Evolutionary conservation across 1,139 yeast species (phyloP).

Genomic region (Geotrichum macrosporum): DNA sequence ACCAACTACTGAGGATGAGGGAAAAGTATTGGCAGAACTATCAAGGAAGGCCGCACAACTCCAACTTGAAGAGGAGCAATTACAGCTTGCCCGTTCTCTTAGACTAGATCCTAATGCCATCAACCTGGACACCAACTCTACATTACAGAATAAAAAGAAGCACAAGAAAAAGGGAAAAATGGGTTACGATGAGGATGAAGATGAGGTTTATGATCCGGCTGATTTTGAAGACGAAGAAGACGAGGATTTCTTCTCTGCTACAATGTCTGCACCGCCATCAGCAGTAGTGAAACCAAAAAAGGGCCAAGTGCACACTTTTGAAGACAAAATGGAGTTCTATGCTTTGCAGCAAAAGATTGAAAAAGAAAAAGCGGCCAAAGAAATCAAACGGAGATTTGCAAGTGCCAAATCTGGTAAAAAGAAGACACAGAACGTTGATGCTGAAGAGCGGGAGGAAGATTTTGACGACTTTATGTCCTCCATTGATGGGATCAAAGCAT

Average conservation of each 20-base stretch:
- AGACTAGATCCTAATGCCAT: conserved; percentile 4
- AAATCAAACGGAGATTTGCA: conserved; percentile 15
- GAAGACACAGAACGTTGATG: neutral
- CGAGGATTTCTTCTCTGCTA: neutral
- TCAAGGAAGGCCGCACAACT: neutral
- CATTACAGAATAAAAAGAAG: conserved; percentile 1
- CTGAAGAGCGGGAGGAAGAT: conserved; percentile 9
- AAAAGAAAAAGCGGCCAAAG: conserved; percentile 17
- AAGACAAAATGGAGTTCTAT: conserved; percentile 15
- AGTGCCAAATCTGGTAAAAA: neutral
- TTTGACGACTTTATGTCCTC: conserved; percentile 15
- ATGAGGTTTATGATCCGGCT: conserved; percentile 6
- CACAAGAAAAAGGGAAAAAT: conserved; percentile 4
- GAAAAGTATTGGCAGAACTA: conserved; percentile 3
- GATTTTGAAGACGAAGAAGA: neutral
- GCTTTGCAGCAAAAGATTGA: conserved; percentile 19
- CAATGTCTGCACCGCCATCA: neutral
- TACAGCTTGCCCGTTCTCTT: conserved; percentile 9
- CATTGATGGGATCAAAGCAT: conserved; percentile 7
- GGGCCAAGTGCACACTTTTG: conserved; percentile 8
- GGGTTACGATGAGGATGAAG: conserved; percentile 6
- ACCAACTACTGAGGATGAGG: conserved; percentile 14
- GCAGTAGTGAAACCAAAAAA: conserved; percentile 6
- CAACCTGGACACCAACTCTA: conserved; percentile 7
- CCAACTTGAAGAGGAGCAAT: conserved; percentile 17